Percentiles rank a stretch among this genome's conserved stretches.
These are phyloP conservation scores for Allomyces arbusculus DNA, from an alignment of 192 early-diverging fungal species.

Conservation along the genomic window DNA sequence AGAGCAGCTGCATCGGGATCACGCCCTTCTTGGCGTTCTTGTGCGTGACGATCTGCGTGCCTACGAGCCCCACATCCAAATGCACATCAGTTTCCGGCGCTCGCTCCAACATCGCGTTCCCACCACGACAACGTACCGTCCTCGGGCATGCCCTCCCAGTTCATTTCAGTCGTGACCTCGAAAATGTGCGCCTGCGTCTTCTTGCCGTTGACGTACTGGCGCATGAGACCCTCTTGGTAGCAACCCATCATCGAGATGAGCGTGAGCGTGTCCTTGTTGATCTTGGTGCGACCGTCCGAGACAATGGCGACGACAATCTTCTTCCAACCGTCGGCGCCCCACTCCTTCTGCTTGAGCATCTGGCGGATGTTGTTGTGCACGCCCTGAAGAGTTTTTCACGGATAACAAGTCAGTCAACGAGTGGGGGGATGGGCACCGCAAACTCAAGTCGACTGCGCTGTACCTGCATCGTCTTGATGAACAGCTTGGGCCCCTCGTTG, in stretches of 20 bases:
- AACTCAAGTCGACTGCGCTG: too few species aligned
- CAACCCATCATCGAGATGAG: slow-evolving; percentile 60
- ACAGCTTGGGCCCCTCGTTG: slow-evolving; percentile 40
- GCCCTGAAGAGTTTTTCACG: slow-evolving; percentile 5
- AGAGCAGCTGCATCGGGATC: slow-evolving; percentile 72
- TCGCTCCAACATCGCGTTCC: too few species aligned
- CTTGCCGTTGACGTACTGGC: slow-evolving; percentile 39
- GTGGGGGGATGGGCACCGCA: too few species aligned
- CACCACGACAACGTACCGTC: slow-evolving; percentile 1
- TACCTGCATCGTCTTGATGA: slow-evolving; percentile 31
- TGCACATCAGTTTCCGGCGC: too few species aligned
- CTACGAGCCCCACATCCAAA: slow-evolving; percentile 18
- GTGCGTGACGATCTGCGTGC: slow-evolving; percentile 38
- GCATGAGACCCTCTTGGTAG: slow-evolving; percentile 48
- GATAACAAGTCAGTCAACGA: too few species aligned
- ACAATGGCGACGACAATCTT: slow-evolving; percentile 50
- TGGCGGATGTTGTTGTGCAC: slow-evolving; percentile 45
- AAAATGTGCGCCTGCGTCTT: slow-evolving; percentile 65
- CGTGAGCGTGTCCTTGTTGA: slow-evolving; percentile 44
- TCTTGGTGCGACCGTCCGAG: slow-evolving; percentile 48
- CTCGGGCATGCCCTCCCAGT: not conserved
- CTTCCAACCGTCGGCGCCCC: slow-evolving; percentile 44
- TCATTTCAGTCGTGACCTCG: slow-evolving; percentile 71
- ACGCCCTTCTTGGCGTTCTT: slow-evolving; percentile 37
- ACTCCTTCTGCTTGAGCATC: slow-evolving; percentile 34